phyloP scores from a whole-genome alignment of 73 alveolate species.

The Paramecium bursaria region DNA sequence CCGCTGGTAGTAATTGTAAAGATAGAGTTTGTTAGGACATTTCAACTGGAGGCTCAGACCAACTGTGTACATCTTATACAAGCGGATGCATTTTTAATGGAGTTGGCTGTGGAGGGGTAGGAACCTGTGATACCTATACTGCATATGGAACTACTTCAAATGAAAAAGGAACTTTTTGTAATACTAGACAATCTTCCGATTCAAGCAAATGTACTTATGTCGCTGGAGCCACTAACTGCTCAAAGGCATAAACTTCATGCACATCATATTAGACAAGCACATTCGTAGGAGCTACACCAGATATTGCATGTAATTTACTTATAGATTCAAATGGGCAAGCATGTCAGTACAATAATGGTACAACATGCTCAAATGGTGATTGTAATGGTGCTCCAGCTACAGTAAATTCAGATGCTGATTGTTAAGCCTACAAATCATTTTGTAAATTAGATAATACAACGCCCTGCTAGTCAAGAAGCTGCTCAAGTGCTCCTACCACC shows the following conservation, averaged over 20 bases:
- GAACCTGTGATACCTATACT: slow-evolving; percentile 4
- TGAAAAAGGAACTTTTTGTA: too few relatives aligned
- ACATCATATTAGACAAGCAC: too few relatives aligned
- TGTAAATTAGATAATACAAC: too few relatives aligned
- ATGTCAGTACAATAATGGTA: too few relatives aligned
- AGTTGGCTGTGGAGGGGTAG: slow-evolving; percentile 11
- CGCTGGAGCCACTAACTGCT: too few relatives aligned
- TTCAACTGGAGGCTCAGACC: background rate
- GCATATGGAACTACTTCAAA: too few relatives aligned
- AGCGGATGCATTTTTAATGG: slow-evolving; percentile 29
- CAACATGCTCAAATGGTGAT: background rate
- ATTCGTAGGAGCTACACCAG: too few relatives aligned
- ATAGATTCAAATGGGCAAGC: too few relatives aligned
- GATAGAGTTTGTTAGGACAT: slow-evolving; percentile 13
- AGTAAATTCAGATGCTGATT: slow-evolving; percentile 9
- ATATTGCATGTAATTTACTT: too few relatives aligned
- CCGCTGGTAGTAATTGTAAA: slow-evolving; percentile 4
- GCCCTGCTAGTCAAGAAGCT: slow-evolving; percentile 26
- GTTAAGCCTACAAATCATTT: background rate
- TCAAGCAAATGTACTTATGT: too few relatives aligned
- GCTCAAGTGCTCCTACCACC: slow-evolving; percentile 2
- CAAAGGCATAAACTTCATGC: too few relatives aligned
- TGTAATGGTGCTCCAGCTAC: background rate
- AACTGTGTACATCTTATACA: slow-evolving; percentile 5
- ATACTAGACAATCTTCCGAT: too few relatives aligned